Evolutionary conservation across 768 basidiomycete species (phyloP).

Genomic region (Calocera viscosa): DNA sequence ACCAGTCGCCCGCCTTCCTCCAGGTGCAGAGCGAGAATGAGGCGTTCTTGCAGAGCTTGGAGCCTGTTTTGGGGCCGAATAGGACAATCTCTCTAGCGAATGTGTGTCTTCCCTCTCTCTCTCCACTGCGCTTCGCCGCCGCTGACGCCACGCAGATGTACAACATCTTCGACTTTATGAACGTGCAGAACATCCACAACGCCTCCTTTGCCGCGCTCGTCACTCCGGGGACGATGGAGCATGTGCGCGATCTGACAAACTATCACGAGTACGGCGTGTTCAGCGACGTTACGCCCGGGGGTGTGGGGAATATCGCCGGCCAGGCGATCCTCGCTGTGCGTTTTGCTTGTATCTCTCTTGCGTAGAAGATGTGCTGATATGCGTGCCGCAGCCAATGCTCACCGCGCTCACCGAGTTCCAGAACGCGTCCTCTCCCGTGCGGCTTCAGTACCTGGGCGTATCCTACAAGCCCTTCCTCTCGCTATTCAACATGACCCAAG

Average conservation of each 20-base stretch:
- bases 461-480: conserved; percentile 89
- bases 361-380: not conserved
- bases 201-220: conserved; percentile 66
- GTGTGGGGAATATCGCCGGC: conserved; percentile 75
- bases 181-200: conserved; percentile 67
- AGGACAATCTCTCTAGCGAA: not conserved
- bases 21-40: conserved; percentile 41
- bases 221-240: conserved; percentile 63
- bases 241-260: conserved; percentile 62
- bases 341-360: not conserved
- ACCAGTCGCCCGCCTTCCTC: conserved; percentile 56
- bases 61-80: conserved; percentile 29
- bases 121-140: not conserved
- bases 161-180: conserved; percentile 66
- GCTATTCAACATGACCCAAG: conserved; percentile 62
- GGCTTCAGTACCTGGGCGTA: conserved; percentile 63
- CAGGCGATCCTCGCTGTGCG: conserved; percentile 51
- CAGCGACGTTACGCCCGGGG: conserved; percentile 39
- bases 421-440: conserved; percentile 65
- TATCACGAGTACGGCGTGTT: conserved; percentile 71
- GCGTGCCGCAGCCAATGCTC: conserved; percentile 38
- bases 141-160: not conserved
- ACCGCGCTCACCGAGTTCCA: conserved; percentile 62
- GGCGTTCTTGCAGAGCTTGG: conserved; percentile 52
- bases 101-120: not conserved